A percentile compares a stretch with the other conserved stretches of the same genome.
Evolutionary conservation across 1,284 basidiomycete species (phyloP).

Genomic region (Ustilago vetiveriae): DNA sequence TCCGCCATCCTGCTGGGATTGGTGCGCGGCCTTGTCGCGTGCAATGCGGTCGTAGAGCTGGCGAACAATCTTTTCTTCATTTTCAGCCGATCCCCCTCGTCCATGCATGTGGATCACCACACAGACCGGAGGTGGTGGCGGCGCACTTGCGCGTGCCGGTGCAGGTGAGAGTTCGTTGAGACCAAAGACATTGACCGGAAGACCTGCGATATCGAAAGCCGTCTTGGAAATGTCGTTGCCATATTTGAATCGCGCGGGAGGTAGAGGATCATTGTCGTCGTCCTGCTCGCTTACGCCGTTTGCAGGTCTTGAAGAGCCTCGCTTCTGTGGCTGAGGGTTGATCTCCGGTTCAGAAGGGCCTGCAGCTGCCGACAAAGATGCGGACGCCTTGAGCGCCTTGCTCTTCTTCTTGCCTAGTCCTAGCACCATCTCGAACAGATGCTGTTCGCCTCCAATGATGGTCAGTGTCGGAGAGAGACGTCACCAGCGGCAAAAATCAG

Average conservation of each 20-base stretch:
- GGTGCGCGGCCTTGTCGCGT: slow-evolving; percentile 24
- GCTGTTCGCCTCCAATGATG: background rate
- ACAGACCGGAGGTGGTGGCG: slow-evolving; percentile 55
- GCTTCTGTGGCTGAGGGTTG: slow-evolving; percentile 1
- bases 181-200: slow-evolving; percentile 63
- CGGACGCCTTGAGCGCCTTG: slow-evolving; percentile 14
- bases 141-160: slow-evolving; percentile 39
- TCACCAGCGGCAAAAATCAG: too few relatives aligned
- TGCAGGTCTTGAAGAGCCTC: slow-evolving; percentile 9
- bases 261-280: background rate
- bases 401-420: slow-evolving; percentile 41
- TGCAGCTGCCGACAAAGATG: too few relatives aligned
- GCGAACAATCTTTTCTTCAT: slow-evolving; percentile 56
- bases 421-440: slow-evolving; percentile 33
- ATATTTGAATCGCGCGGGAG: slow-evolving; percentile 23
- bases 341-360: background rate
- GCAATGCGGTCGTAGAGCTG: slow-evolving; percentile 55
- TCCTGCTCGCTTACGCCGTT: background rate
- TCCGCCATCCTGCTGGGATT: slow-evolving; percentile 15
- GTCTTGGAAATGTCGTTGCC: slow-evolving; percentile 36
- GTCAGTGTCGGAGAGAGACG: too few relatives aligned
- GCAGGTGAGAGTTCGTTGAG: slow-evolving; percentile 54
- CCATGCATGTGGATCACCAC: slow-evolving; percentile 63
- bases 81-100: slow-evolving; percentile 54
- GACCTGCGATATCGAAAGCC: slow-evolving; percentile 53